phyloP scores from a whole-genome alignment of 2,329 filamentous ascomycete genomes.

The Pseudogymnoascus sp. region DNA sequence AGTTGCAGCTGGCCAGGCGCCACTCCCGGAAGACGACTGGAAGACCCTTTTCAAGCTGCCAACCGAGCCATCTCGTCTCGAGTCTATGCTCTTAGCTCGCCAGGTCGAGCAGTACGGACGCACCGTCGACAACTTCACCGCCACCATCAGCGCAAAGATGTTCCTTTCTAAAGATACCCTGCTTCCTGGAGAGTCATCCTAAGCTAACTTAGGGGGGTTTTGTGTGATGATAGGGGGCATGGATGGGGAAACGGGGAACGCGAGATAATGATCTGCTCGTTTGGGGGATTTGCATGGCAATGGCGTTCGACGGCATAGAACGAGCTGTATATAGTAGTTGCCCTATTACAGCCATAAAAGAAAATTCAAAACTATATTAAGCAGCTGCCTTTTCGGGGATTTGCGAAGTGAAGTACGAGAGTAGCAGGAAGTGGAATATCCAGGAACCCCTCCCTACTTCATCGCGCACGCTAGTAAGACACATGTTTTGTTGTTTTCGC shows the following conservation, averaged over 20 bases:
- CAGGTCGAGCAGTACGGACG: slow-evolving; percentile 97
- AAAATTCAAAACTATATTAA: slow-evolving; percentile 4
- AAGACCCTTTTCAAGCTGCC: slow-evolving; percentile 97
- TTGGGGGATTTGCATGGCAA: slow-evolving; percentile 10
- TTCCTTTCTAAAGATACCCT: slow-evolving; percentile 78
- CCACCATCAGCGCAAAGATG: slow-evolving; percentile 91
- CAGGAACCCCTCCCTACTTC: neutral
- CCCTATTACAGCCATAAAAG: slow-evolving; percentile 6
- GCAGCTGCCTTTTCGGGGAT: neutral
- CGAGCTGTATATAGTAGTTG: slow-evolving; percentile 9
- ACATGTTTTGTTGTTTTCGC: slow-evolving; percentile 6
- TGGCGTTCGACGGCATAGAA: slow-evolving; percentile 8
- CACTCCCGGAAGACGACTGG: slow-evolving; percentile 95
- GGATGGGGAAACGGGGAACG: slow-evolving; percentile 1
- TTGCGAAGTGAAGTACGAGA: neutral
- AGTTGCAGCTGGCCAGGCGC: slow-evolving; percentile 75
- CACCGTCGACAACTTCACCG: slow-evolving; percentile 94
- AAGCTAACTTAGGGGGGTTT: slow-evolving; percentile 3
- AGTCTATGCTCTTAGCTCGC: slow-evolving; percentile 88
- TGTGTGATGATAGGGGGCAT: slow-evolving; percentile 3
- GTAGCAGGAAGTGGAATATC: neutral
- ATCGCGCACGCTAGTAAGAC: neutral
- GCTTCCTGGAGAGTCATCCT: slow-evolving; percentile 40
- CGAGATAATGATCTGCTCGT: slow-evolving; percentile 9
- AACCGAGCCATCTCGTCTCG: slow-evolving; percentile 82